phyloP scores from a whole-genome alignment of 163 green algal genomes.

The Scenedesmus sp. region DNA sequence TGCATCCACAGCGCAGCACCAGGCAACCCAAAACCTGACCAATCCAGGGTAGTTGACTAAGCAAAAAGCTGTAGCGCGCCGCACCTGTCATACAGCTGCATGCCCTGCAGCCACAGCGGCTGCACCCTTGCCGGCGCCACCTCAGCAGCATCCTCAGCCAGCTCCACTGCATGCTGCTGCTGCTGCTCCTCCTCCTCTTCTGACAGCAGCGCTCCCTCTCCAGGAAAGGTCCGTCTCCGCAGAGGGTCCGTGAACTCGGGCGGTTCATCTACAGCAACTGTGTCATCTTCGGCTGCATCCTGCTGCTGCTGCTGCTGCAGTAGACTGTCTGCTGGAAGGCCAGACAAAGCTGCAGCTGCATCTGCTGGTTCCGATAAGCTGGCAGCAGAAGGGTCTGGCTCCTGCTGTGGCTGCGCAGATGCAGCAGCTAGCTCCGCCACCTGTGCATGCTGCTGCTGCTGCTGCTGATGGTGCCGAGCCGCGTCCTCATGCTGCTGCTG shows the following conservation, averaged over 20 bases:
- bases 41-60: not conserved
- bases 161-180: not conserved
- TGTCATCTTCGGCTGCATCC: constrained; percentile 16
- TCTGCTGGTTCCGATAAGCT: not conserved
- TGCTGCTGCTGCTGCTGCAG: constrained; percentile 23
- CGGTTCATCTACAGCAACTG: constrained; percentile 13
- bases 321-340: constrained; percentile 6
- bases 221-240: not conserved
- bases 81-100: constrained; percentile 59
- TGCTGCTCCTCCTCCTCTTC: constrained; percentile 3
- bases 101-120: constrained; percentile 44
- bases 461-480: constrained; percentile 32
- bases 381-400: not conserved
- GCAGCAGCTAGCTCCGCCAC: not conserved
- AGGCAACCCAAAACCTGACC: not conserved
- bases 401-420: not conserved
- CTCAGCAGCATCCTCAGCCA: not conserved
- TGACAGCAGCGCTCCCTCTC: not conserved
- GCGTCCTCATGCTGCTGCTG: not conserved
- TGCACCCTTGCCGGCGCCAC: not conserved
- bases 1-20: not conserved
- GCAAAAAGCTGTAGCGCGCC: not conserved
- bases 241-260: constrained; percentile 52
- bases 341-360: not conserved
- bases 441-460: constrained; percentile 39